Percentiles rank a stretch among this genome's conserved stretches.
These are phyloP conservation scores for Dictyostelium discoideum DNA, from an alignment of 78 protist species.

Conservation along the genomic window dicty_2.7 NC_007088.5:1184501-1185000, in stretches of 20 bases:
- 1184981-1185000: neutral
- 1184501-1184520: too few species aligned
- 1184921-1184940: neutral
- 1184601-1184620: too few species aligned
- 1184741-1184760: neutral
- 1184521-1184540: too few species aligned
- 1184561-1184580: too few species aligned
- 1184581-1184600: too few species aligned
- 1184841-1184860: neutral
- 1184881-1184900: neutral
- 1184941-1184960: neutral
- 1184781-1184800: neutral
- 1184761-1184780: neutral
- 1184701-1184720: neutral
- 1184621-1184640: neutral
- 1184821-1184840: neutral
- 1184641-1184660: neutral
- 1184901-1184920: neutral
- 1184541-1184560: too few species aligned
- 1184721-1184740: neutral
- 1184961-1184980: neutral
- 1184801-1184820: neutral
- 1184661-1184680: neutral
- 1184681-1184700: neutral
- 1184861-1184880: neutral